Conservation (phyloP, 352 stramenopile species). For the Aphanomyces cochlioides region DNA sequence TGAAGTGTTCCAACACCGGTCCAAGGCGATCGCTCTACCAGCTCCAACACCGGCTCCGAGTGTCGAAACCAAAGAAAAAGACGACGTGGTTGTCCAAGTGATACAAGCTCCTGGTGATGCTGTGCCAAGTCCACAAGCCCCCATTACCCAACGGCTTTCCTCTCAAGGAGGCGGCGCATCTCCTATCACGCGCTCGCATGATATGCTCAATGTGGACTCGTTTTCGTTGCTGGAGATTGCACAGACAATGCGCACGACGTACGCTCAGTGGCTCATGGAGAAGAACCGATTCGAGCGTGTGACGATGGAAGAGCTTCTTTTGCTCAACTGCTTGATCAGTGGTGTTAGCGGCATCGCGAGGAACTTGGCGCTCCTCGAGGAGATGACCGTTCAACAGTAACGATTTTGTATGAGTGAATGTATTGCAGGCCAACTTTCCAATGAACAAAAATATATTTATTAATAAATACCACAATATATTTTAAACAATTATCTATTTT, state of each 20-base stretch:
- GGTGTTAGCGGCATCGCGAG: constrained; percentile 66
- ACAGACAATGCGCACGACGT: constrained; percentile 64
- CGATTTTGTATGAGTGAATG: not conserved
- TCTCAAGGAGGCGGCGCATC: not conserved
- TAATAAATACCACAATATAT: too few relatives aligned
- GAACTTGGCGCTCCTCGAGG: constrained; percentile 68
- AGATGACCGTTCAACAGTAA: constrained; percentile 42
- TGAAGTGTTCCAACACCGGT: constrained; percentile 53
- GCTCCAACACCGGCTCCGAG: not conserved
- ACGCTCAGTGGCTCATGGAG: constrained; percentile 78
- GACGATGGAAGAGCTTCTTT: constrained; percentile 77
- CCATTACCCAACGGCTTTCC: not conserved
- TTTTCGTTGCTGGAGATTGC: constrained; percentile 72
- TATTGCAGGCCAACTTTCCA: not conserved
- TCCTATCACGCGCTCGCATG: constrained; percentile 65
- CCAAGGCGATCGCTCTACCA: not conserved
- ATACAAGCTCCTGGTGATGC: not conserved
- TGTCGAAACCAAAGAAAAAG: not conserved
- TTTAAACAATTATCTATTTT: too few relatives aligned
- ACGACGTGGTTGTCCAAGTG: not conserved
- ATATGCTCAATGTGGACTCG: constrained; percentile 78
- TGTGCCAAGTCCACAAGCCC: not conserved
- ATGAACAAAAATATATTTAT: too few relatives aligned
- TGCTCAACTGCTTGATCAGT: constrained; percentile 78
- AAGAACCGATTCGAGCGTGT: constrained; percentile 66